Evolutionary conservation across 2,329 filamentous ascomycete genomes (phyloP), one percentile per base, ranked within the genome.

Genomic region (Penicillium sp.): DNA sequence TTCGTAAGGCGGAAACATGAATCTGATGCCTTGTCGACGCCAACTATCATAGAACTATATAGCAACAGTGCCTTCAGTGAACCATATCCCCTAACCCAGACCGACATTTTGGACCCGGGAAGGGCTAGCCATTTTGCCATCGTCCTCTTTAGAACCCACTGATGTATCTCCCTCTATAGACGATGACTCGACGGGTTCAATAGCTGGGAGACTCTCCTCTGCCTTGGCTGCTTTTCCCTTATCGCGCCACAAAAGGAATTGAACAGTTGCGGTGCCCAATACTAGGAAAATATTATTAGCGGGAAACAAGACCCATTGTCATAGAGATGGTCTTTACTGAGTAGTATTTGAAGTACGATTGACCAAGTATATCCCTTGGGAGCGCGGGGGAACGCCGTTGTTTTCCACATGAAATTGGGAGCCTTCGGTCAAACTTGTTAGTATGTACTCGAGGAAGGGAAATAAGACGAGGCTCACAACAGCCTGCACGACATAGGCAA

Each of bases 331-430:
- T 8, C 45, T 49, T 61, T 56, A 70, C 68, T 59, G 2, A 69
- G 56, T 2, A 71, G 52, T 6, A 65, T 34, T 41, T 69, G 63
- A 4, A 72, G 49, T 0, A 68, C 53, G 17, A 70, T 66, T 1
- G 60, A 64, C 63, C 64, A 72, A 0, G 61, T 54, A 45, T 71
- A 71, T 5, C 70, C 70, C 26, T 67, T 68, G 13, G 51, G 57
- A 1, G 69, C 69, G 1, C 59, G 61, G 1, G 70, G 70, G 29
- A 70, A 72, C 5, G 65, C 65, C 0, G 65, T 67, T 1, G 69
- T 72, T 45, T 71, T 71, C 70, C 69, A 72, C 2, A 72, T 64
- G 42, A 72, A 71, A 43, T 72, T 72, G 0, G 69, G 69, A 1
- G 61, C 59, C 59, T 61, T 28, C 24, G 6, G 6, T 19, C 6